Evolutionary conservation across 208 protist genomes (phyloP).

Genomic region (Leishmania arabica): DNA sequence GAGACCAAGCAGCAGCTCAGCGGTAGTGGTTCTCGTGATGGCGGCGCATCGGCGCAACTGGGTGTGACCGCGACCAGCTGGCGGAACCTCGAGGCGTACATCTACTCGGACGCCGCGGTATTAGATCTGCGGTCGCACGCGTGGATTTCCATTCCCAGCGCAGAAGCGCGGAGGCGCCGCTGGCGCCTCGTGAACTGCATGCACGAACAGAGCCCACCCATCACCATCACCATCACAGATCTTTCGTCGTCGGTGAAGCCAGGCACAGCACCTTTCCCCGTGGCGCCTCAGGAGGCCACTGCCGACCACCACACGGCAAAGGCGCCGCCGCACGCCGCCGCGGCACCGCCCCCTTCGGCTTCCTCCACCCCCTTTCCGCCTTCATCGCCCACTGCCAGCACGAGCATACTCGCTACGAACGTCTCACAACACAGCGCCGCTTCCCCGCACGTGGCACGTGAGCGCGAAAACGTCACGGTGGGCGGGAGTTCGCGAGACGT

Average conservation of each 20-base stretch:
- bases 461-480: neutral
- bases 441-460: neutral
- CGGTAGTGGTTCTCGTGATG: neutral
- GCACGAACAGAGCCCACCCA: neutral
- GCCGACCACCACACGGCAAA: neutral
- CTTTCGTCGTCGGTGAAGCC: neutral
- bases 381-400: neutral
- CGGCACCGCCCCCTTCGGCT: neutral
- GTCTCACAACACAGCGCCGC: neutral
- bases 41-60: neutral
- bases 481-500: neutral
- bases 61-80: neutral
- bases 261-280: neutral
- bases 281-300: neutral
- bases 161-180: neutral
- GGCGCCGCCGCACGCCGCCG: neutral
- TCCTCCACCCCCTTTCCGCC: neutral
- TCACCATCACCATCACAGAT: neutral
- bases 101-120: slow-evolving; percentile 11
- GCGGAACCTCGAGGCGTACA: slow-evolving; percentile 9
- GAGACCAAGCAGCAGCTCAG: neutral
- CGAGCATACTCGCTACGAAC: neutral
- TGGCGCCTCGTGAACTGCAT: slow-evolving; percentile 13
- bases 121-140: neutral
- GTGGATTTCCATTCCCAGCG: neutral